phyloP scores from a whole-genome alignment of 768 basidiomycete species.

The Leccinum olivaceopallidum region DNA sequence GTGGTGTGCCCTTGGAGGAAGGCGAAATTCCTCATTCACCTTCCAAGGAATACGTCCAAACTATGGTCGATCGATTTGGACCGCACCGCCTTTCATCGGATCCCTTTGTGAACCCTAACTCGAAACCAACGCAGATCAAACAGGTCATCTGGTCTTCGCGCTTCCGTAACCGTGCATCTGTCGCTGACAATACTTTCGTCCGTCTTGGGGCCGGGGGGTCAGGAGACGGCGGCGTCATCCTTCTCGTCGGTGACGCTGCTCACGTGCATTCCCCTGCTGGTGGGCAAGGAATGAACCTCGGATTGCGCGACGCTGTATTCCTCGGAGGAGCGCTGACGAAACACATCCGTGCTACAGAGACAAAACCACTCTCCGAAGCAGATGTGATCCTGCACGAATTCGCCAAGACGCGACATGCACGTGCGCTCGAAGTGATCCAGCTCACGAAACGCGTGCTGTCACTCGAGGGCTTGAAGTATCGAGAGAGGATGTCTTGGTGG shows the following conservation, averaged over 20 bases:
- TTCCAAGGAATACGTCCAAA: slow-evolving; percentile 43
- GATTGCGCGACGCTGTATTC: slow-evolving; percentile 49
- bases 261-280: slow-evolving; percentile 56
- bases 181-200: slow-evolving; percentile 41
- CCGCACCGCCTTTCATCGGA: slow-evolving; percentile 37
- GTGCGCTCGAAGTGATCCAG: slow-evolving; percentile 43
- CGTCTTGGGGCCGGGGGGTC: slow-evolving; percentile 23
- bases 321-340: slow-evolving; percentile 39
- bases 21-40: slow-evolving; percentile 41
- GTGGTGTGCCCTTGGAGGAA: slow-evolving; percentile 36
- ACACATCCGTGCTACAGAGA: slow-evolving; percentile 30
- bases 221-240: slow-evolving; percentile 17
- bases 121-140: slow-evolving; percentile 34
- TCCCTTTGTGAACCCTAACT: slow-evolving; percentile 32
- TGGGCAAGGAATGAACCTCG: slow-evolving; percentile 62
- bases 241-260: slow-evolving; percentile 49
- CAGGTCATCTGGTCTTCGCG: slow-evolving; percentile 46
- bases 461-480: slow-evolving; percentile 24
- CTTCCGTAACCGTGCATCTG: slow-evolving; percentile 45
- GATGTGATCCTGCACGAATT: slow-evolving; percentile 38
- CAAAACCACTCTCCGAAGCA: slow-evolving; percentile 8
- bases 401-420: slow-evolving; percentile 36
- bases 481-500: slow-evolving; percentile 20
- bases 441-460: slow-evolving; percentile 39
- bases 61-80: slow-evolving; percentile 42